Evolutionary conservation across 148 eudicot species (phyloP), one percentile per base, ranked within the genome.

Genomic region (Fagopyrum esculentum): DNA sequence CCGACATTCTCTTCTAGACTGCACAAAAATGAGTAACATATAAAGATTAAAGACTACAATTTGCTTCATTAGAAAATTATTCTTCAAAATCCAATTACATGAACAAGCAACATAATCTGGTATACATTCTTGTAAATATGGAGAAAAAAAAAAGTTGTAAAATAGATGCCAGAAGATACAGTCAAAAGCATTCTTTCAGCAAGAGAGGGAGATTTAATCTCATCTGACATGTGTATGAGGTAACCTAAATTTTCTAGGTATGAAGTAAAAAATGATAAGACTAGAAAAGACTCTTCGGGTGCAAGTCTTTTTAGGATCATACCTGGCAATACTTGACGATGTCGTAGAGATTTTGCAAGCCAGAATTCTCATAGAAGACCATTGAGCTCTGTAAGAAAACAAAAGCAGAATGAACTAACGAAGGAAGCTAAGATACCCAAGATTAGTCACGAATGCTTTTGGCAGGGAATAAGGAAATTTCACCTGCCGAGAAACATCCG

Each of bases 401-500:
- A 73, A 76, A 48, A 22, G 47, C 16, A 78, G 40, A 0, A 35
- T 2, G 40, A 35, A 35, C 40, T 35, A 35, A 35, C 40, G 40
- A 56, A 47, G 29, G 30, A 19, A 17, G 16, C 16, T 61, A 45
- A 15, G 51, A 44, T 16, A 19, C 19, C 64, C 13, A 40, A 69
- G 40, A 50, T 6, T 57, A 75, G 69, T 45, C 75, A 79, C 71
- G 9, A 5, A 57, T 35, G 5, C 48, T 70, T 22, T 4, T 50
- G 45, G 60, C 26, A 5, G 52, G 52, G 77, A 3, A 17, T 43
- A 43, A 15, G 75, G 69, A 71, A 74, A 9, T 17, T 77, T 74
- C 83, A 91, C 98, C 96, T 94, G 98, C 72, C 96, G 87, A 71
- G 93, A 93, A 76, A 84, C 97, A 84, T 95, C 98, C 82, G 90